phyloP scores from a whole-genome alignment of 2,329 filamentous ascomycete genomes.

The Ceratocystis lukuohia region DNA sequence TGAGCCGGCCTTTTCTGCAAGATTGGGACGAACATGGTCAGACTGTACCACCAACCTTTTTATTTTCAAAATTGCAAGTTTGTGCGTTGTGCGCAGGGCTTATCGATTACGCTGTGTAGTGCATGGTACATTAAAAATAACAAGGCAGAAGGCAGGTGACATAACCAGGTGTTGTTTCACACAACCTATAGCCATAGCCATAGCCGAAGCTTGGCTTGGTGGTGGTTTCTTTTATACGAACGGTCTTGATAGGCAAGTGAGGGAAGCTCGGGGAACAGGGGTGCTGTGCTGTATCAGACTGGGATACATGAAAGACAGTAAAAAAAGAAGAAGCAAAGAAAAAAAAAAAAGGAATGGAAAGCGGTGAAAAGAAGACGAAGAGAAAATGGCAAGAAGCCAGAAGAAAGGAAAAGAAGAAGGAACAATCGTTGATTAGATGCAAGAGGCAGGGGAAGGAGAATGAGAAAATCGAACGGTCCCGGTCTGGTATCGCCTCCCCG shows the following conservation, averaged over 20 bases:
- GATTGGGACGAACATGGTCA: neutral
- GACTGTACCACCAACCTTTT: neutral
- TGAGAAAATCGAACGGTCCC: neutral
- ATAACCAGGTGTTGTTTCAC: neutral
- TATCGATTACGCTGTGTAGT: neutral
- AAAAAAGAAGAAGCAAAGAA: neutral
- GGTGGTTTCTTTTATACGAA: neutral
- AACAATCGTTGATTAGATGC: neutral
- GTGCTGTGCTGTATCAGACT: neutral
- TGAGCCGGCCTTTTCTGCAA: neutral
- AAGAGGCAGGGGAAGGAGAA: neutral
- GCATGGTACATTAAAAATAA: neutral
- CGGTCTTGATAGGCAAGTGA: neutral
- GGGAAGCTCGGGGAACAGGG: neutral
- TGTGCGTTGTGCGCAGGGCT: conserved; percentile 10
- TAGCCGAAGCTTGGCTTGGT: neutral
- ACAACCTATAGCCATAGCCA: neutral
- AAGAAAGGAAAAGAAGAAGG: neutral
- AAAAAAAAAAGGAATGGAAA: neutral
- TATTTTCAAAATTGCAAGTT: neutral
- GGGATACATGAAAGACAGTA: neutral
- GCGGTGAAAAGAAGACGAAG: neutral
- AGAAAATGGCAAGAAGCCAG: neutral
- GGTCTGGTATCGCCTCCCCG: neutral
- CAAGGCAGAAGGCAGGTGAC: neutral